These are phyloP conservation scores for Celoporthe dispersa DNA, from an alignment of 2,329 filamentous ascomycete genomes.

Conservation along the genomic window DNA sequence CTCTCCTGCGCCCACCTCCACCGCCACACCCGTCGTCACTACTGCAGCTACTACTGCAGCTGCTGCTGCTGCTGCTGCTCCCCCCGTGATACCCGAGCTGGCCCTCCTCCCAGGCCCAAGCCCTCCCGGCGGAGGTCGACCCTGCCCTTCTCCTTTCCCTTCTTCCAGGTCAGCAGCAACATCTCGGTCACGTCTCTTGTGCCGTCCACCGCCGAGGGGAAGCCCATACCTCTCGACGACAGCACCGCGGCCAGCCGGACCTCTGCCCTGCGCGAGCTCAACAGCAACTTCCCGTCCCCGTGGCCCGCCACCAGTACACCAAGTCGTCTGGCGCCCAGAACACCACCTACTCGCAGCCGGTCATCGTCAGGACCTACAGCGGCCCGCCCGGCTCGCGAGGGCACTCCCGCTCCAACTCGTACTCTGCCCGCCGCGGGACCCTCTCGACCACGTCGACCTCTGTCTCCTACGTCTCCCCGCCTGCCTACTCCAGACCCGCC, in stretches of 20 bases:
- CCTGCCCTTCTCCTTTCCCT: constrained; percentile 53
- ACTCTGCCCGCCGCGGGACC: constrained; percentile 39
- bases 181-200: constrained; percentile 58
- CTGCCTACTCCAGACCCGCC: constrained; percentile 33
- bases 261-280: constrained; percentile 64
- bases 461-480: constrained; percentile 34
- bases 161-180: constrained; percentile 52
- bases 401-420: constrained; percentile 33
- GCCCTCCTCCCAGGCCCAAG: constrained; percentile 30
- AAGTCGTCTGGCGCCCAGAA: constrained; percentile 60
- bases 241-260: constrained; percentile 60
- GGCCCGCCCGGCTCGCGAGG: constrained; percentile 46
- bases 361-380: constrained; percentile 68
- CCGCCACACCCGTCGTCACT: constrained; percentile 31
- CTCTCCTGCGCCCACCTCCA: constrained; percentile 32
- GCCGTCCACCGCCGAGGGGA: constrained; percentile 59
- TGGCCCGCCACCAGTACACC: constrained; percentile 55
- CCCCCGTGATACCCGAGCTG: constrained; percentile 25
- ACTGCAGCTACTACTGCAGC: background rate
- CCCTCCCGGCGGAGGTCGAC: constrained; percentile 38
- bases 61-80: too few relatives aligned
- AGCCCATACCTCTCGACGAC: constrained; percentile 60
- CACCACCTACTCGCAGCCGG: constrained; percentile 67
- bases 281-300: constrained; percentile 57
- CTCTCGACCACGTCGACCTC: constrained; percentile 35